Percentiles rank a stretch among this genome's conserved stretches.
phyloP scores from a whole-genome alignment of 2,329 filamentous ascomycete genomes.

The Arthrobotrys sinensis region DNA sequence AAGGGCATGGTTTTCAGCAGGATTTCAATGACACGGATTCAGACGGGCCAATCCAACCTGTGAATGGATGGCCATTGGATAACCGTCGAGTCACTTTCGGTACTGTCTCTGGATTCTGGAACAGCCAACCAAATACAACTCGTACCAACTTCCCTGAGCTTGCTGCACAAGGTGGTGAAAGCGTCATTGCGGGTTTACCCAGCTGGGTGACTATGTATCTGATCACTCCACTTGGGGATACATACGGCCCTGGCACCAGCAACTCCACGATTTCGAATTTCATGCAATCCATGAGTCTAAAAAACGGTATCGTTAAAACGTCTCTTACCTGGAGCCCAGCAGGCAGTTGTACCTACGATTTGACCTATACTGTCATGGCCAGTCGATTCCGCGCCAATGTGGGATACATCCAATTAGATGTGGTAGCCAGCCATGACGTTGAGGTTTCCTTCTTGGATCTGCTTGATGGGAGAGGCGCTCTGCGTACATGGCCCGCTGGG shows the following conservation, averaged over 20 bases:
- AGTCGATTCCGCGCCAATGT: conserved; percentile 63
- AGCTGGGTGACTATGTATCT: conserved; percentile 72
- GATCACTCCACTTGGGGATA: conserved; percentile 66
- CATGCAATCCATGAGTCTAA: conserved; percentile 75
- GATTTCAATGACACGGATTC: conserved; percentile 59
- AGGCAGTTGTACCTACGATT: conserved; percentile 71
- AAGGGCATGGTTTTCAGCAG: conserved; percentile 70
- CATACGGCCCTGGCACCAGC: conserved; percentile 75
- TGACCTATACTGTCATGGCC: conserved; percentile 73
- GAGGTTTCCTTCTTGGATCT: conserved; percentile 76
- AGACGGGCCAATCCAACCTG: conserved; percentile 64
- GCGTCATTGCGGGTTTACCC: conserved; percentile 79
- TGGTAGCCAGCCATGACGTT: conserved; percentile 70
- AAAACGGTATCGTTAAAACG: conserved; percentile 76
- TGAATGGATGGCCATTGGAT: conserved; percentile 79
- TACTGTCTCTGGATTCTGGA: conserved; percentile 78
- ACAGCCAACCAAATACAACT: conserved; percentile 74
- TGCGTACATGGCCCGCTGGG: conserved; percentile 74
- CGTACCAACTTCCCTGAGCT: conserved; percentile 79
- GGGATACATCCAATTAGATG: conserved; percentile 74
- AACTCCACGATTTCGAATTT: conserved; percentile 75
- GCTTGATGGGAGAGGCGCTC: conserved; percentile 78
- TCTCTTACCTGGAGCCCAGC: conserved; percentile 77
- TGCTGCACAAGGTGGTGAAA: conserved; percentile 79
- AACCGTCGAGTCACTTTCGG: conserved; percentile 76